These are phyloP conservation scores for Macrocybe gigantea DNA, from an alignment of 768 basidiomycete species.

Conservation along the genomic window DNA sequence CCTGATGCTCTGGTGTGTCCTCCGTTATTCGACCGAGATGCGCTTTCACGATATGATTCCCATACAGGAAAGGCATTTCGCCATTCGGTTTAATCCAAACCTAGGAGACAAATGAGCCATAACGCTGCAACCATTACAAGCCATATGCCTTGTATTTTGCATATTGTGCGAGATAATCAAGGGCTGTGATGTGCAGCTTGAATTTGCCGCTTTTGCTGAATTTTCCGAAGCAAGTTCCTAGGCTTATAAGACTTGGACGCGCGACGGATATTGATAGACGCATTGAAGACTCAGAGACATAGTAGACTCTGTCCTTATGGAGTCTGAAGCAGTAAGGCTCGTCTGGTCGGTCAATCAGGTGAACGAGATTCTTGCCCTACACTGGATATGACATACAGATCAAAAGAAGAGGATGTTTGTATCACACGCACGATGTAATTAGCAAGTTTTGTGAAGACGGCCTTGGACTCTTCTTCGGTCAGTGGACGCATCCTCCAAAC, in stretches of 20 bases:
- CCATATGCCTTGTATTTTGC: conserved; percentile 89
- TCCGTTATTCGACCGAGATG: conserved; percentile 99
- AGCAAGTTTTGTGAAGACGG: conserved; percentile 93
- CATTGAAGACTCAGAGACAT: conserved; percentile 94
- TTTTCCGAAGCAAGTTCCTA: conserved; percentile 97
- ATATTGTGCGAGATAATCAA: conserved; percentile 93
- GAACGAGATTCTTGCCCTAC: conserved; percentile 95
- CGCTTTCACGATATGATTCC: conserved; percentile 97
- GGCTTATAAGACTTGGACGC: conserved; percentile 82
- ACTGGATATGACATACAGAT: neutral
- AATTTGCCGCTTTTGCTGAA: conserved; percentile 98
- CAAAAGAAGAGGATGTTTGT: neutral
- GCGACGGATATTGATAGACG: conserved; percentile 89
- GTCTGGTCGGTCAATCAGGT: conserved; percentile 90
- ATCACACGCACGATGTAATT: conserved; percentile 80
- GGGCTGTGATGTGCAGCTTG: conserved; percentile 90
- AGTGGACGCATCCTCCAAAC: conserved; percentile 73
- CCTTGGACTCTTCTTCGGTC: conserved; percentile 95
- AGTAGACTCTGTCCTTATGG: conserved; percentile 92
- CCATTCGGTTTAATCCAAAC: conserved; percentile 99
- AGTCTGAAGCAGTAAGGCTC: conserved; percentile 95
- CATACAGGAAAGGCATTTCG: conserved; percentile 99
- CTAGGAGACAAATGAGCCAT: conserved; percentile 31
- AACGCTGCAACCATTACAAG: neutral
- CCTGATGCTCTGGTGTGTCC: conserved; percentile 98